phyloP scores from a whole-genome alignment of 176 grass and related monocot genomes.

The Microstegium vimineum region DNA sequence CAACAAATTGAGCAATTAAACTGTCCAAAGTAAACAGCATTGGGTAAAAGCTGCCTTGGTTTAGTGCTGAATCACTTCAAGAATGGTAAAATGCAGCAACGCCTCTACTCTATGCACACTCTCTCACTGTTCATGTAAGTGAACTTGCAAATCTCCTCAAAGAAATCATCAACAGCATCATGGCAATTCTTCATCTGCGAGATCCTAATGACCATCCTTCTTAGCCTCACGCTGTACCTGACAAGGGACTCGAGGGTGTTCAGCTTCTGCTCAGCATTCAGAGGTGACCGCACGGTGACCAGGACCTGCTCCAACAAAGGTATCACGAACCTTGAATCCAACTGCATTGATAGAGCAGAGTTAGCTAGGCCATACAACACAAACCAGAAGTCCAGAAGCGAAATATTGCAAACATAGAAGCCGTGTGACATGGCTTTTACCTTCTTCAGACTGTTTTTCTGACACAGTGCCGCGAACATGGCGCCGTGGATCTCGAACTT shows the following conservation, averaged over 20 bases:
- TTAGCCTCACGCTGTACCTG: constrained; percentile 54
- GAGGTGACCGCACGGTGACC: constrained; percentile 76
- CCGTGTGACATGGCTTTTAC: constrained; percentile 31
- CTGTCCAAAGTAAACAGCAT: constrained; percentile 10
- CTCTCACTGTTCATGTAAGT: constrained; percentile 46
- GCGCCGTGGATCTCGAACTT: constrained; percentile 91
- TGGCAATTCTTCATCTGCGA: constrained; percentile 97
- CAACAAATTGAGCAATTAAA: neutral
- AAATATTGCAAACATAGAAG: too few species aligned
- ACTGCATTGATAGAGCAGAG: constrained; percentile 45
- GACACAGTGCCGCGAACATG: constrained; percentile 85
- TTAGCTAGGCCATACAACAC: neutral
- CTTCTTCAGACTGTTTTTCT: constrained; percentile 92
- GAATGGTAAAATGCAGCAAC: neutral
- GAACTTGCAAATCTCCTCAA: constrained; percentile 90
- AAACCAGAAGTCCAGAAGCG: too few species aligned
- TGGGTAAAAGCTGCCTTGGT: neutral
- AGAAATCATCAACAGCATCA: constrained; percentile 80
- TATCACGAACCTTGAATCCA: constrained; percentile 67
- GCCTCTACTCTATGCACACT: constrained; percentile 67
- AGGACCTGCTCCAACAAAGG: constrained; percentile 75
- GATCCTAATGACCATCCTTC: constrained; percentile 72
- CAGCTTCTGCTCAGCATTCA: constrained; percentile 90
- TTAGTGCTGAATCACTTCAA: neutral
- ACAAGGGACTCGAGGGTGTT: constrained; percentile 73